Evolutionary conservation across 1,284 basidiomycete species (phyloP).

Genomic region (Schizophyllum amplum): DNA sequence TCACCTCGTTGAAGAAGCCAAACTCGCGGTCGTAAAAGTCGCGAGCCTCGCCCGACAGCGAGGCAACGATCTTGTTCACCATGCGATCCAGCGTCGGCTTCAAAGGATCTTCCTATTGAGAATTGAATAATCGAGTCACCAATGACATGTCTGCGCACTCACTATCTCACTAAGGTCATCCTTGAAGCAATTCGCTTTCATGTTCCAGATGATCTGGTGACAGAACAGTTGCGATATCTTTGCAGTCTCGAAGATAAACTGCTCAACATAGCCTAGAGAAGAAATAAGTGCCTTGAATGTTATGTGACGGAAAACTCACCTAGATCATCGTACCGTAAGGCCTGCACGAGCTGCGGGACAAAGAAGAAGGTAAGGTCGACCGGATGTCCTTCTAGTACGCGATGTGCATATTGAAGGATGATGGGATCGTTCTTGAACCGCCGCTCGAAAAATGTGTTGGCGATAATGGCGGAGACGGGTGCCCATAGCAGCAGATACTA

Average conservation of each 20-base stretch:
- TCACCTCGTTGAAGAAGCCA: slow-evolving; percentile 93
- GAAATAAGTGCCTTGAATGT: background rate
- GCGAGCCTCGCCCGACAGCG: slow-evolving; percentile 86
- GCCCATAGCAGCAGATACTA: slow-evolving; percentile 87
- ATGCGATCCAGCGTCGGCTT: slow-evolving; percentile 91
- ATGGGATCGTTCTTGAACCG: slow-evolving; percentile 80
- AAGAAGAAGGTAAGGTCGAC: slow-evolving; percentile 98
- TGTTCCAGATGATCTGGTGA: slow-evolving; percentile 99
- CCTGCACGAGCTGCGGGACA: slow-evolving; percentile 97
- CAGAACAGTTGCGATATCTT: slow-evolving; percentile 98
- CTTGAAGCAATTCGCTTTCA: slow-evolving; percentile 97
- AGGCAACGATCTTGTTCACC: slow-evolving; percentile 75
- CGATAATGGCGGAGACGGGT: slow-evolving; percentile 82
- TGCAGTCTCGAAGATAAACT: slow-evolving; percentile 96
- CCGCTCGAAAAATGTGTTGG: slow-evolving; percentile 82
- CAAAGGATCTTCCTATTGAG: slow-evolving; percentile 78
- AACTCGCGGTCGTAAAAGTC: slow-evolving; percentile 96
- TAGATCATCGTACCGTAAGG: slow-evolving; percentile 80
- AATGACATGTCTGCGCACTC: slow-evolving; percentile 19
- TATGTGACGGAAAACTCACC: slow-evolving; percentile 49
- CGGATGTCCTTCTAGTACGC: slow-evolving; percentile 91
- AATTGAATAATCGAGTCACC: slow-evolving; percentile 1
- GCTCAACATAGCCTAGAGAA: slow-evolving; percentile 78
- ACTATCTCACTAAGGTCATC: slow-evolving; percentile 85
- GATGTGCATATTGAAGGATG: slow-evolving; percentile 93